These are phyloP conservation scores for Tripterygium wilfordii DNA, from an alignment of 177 flowering plant species.

Conservation along the genomic window DNA sequence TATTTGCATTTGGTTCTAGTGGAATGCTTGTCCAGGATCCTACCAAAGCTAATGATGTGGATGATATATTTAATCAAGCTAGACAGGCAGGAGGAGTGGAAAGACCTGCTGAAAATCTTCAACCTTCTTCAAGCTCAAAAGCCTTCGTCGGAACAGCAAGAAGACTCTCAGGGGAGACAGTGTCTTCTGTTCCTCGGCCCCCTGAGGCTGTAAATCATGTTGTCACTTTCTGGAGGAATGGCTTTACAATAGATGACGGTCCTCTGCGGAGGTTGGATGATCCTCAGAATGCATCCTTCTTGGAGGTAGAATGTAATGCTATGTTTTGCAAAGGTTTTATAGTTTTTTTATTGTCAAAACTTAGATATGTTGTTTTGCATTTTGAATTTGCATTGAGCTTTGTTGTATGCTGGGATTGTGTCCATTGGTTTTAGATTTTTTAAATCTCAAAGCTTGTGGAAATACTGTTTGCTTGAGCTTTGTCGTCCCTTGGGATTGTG, in stretches of 20 bases:
- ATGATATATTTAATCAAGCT: conserved; percentile 81
- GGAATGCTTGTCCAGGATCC: conserved; percentile 62
- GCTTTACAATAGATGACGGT: conserved; percentile 80
- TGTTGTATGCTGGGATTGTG: too few species aligned
- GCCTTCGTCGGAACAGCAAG: conserved; percentile 86
- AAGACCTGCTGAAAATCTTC: conserved; percentile 43
- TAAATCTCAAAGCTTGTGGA: too few species aligned
- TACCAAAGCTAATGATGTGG: conserved; percentile 48
- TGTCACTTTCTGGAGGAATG: conserved; percentile 75
- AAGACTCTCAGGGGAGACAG: conserved; percentile 67
- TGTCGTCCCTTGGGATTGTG: too few species aligned
- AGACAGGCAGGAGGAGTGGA: conserved; percentile 61
- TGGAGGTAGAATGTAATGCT: too few species aligned
- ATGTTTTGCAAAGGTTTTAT: too few species aligned
- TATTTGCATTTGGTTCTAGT: conserved; percentile 16
- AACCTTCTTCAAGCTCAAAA: conserved; percentile 59
- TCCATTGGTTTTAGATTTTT: too few species aligned
- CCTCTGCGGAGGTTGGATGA: conserved; percentile 78
- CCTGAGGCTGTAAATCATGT: conserved; percentile 53
- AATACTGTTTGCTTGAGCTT: too few species aligned
- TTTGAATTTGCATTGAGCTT: too few species aligned
- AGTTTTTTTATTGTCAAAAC: too few species aligned
- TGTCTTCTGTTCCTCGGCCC: conserved; percentile 49
- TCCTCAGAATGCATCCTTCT: conserved; percentile 72
- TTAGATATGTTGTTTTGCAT: too few species aligned